Evolutionary conservation across 1,284 basidiomycete genomes (phyloP), one percentile per base, ranked within the genome.

Genomic region (Athelia sp.): DNA sequence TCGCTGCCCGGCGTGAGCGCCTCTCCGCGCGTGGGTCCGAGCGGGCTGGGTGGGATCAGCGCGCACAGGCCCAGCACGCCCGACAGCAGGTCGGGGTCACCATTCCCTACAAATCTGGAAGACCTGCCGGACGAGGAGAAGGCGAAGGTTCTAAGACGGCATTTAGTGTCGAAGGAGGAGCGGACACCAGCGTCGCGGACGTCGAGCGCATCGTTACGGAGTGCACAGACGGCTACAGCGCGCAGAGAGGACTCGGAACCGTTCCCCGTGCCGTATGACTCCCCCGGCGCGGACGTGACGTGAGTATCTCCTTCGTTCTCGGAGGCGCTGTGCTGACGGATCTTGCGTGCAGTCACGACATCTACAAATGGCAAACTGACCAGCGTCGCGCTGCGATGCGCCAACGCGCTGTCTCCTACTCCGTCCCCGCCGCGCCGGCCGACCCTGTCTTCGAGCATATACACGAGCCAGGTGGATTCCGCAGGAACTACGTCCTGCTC

Each of bases 291-390:
- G 26, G 93, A 96, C 62, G 83, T 94, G 55, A 95, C 93, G 89
- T 93, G 72, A 73, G 90, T 84, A 46, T 15, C 43, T 42, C 50
- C 40, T 24, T 45, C 54, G 26, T 53, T 19, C 10, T 18, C 17
- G 21, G 36, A 47, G 19, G 50, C 51, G 54, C 55, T 52, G 55
- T 52, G 53, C 52, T 31, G 40, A 38, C 53, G n/a, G n/a, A n/a
- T n/a, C n/a, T 36, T 40, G 47, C 10, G 54, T 46, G 38, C 15
- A 45, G 91, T n/a, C 92, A 95, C 61, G 84, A 85, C 55, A 86
- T 97, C 35, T 96, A 96, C 75, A 95, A 95, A 69, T 96, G 92
- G 90, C 87, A 94, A 58, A 77, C 85, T 15, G 84, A 88, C 51
- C 84, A 87, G 54, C 76, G 76, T 31, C 76, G 82, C 38, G 74